Evolutionary conservation across 257 asterid species (phyloP).

Genomic region (Capsicum baccatum): DNA sequence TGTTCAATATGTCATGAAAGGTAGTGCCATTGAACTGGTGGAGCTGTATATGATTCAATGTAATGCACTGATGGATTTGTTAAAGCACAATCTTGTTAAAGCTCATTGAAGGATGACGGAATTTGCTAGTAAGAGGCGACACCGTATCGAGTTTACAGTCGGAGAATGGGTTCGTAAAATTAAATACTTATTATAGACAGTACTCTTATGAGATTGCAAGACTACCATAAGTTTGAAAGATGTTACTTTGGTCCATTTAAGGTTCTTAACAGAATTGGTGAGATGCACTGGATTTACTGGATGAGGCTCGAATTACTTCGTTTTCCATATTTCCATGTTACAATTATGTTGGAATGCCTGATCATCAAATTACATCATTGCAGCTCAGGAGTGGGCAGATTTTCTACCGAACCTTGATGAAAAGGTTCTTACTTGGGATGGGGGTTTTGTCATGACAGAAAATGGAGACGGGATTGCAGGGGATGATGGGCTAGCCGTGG

Average conservation of each 20-base stretch:
- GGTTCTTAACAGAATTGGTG: not conserved
- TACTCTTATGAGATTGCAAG: not conserved
- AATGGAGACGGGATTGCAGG: not conserved
- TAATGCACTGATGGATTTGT: not conserved
- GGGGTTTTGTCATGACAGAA: not conserved
- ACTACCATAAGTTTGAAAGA: conserved; percentile 5
- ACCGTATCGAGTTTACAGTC: not conserved
- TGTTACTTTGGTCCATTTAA: conserved; percentile 1
- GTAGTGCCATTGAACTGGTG: conserved; percentile 17
- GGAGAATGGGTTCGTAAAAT: not conserved
- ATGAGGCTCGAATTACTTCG: not conserved
- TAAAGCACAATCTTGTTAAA: not conserved
- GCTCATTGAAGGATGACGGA: not conserved
- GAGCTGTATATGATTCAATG: not conserved
- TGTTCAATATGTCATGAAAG: not conserved
- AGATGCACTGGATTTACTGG: not conserved
- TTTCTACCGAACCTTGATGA: not conserved
- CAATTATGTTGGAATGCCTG: not conserved
- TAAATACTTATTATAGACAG: not conserved
- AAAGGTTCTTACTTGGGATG: conserved; percentile 12
- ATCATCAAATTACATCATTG: conserved; percentile 1
- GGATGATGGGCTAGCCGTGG: not conserved
- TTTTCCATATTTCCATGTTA: not conserved
- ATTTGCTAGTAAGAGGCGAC: not conserved
- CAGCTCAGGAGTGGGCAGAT: not conserved